Base-by-base conservation (phyloP, 768 basidiomycete species). In the Xerocomellus intermedius region DNA sequence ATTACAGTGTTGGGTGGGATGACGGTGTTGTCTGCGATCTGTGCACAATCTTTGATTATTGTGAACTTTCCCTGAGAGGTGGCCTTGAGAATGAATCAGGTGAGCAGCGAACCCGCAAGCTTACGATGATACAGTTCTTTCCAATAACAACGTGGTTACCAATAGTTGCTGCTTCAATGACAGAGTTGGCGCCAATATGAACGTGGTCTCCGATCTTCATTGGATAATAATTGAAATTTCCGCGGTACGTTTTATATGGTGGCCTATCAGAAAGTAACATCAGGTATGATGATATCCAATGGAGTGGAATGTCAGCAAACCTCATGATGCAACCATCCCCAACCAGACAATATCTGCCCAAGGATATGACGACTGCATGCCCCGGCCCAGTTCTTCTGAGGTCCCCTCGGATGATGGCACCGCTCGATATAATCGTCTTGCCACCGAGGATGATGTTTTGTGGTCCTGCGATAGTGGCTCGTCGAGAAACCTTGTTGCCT, bases 361-460 rank as follows among this genome's bases (percentile, higher is more conserved):
- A 76, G 9, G 90, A 90, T 37, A 99, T 91, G 48, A 95, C 93
- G 5, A 97, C 94, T 6, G 94, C 89, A 78, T 94, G 91, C 3
- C 93, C 93, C 33, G 91, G 86, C 7, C 91, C 92, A 10, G 93
- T 89, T 38, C 95, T 78, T 43, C 94, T 80, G 50, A 99, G 77
- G 68, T 99, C 97, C 2, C 97, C 97, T 45, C 97, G 87, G 47
- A 99, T 88, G 51, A 98, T 92, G 9, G 91, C 91, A 19, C 85
- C 83, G 55, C 83, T 87, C 2, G 94, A 89, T 55, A 99, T 95
- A 70, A 98, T 93, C 2, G 94, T 94, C 76, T 98, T 97, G 43
- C 96, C 97, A 38, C 93, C 94, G 14, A 99, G 85, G 58, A 98
- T 93, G 69, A 98, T 99, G 70, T 97, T 98, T 71, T 94, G 89